Percentiles rank a stretch among this genome's conserved stretches.
phyloP scores from a whole-genome alignment of 371 early-diverging fungal species.

The Conidiobolus incongruus region DNA sequence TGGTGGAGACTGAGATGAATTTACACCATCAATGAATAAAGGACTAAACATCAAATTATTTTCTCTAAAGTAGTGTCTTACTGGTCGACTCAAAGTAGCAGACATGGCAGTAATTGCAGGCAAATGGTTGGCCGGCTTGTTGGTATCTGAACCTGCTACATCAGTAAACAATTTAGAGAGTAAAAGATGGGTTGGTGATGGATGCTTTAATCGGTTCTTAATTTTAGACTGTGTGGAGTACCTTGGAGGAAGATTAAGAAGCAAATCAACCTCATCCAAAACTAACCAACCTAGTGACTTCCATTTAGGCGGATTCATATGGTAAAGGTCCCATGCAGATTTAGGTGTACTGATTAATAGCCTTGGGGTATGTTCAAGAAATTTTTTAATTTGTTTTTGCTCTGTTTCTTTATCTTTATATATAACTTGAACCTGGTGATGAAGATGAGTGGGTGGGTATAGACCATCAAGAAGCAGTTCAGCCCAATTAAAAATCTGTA shows the following conservation, averaged over 20 bases:
- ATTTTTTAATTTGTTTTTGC: constrained; percentile 6
- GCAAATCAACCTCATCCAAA: constrained; percentile 57
- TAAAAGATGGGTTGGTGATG: constrained; percentile 34
- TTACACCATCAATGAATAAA: constrained; percentile 24
- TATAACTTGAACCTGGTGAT: constrained; percentile 10
- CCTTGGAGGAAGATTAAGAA: constrained; percentile 28
- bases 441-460: constrained; percentile 4
- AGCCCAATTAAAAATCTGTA: constrained; percentile 39
- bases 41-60: constrained; percentile 27
- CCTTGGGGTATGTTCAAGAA: constrained; percentile 11
- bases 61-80: constrained; percentile 27
- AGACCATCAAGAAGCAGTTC: constrained; percentile 9
- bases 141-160: background rate
- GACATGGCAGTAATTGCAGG: constrained; percentile 34
- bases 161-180: constrained; percentile 17
- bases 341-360: constrained; percentile 44
- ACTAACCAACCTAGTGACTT: constrained; percentile 9
- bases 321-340: constrained; percentile 11
- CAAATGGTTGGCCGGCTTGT: background rate
- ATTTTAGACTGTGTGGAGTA: constrained; percentile 26
- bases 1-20: too few species aligned
- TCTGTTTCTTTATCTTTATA: constrained; percentile 4
- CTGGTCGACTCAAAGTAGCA: constrained; percentile 44
- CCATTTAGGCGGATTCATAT: too few species aligned
- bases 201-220: constrained; percentile 23